Base-by-base conservation (phyloP, 2,329 filamentous ascomycete genomes). In the Fusarium marasasianum region DNA sequence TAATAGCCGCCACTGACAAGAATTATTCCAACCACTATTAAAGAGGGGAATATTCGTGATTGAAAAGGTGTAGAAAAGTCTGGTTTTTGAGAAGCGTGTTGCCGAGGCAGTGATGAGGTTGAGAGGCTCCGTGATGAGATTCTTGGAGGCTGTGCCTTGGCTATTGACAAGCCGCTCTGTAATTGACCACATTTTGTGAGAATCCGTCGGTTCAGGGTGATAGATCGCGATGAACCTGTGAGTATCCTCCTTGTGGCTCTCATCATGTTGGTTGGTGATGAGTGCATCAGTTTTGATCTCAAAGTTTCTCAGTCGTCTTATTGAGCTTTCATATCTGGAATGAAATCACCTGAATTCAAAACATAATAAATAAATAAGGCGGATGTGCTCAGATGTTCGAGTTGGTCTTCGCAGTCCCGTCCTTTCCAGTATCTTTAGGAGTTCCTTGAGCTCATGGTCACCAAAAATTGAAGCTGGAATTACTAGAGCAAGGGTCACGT, bases 61-160 rank as follows among this genome's bases (percentile, higher is more conserved):
- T 79, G 59, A 50, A 89, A 66, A 79, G 86, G 20, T 82, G 83
- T 8, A 83, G 86, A 29, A 90, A 92, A 68, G 60, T 56, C 35
- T 65, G 74, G 74, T 18, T 41, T 75, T 47, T 60, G 54, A 56
- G 75, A 59, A 56, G 59, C 31, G 14, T 38, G 45, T 38, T 56
- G 72, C n/a, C 6, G 51, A 45, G 53, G 37, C 38, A 53, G 20
- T 53, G 61, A 45, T 59, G 69, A 43, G 12, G 53, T 66, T 38
- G 45, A 50, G 31, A 56, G 31, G 22, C 45, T 31, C 29, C 26
- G 50, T n/a, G 63, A 55, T 47, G 60, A 17, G 26, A 37, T 35
- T 29, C 43, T 56, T 20, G 58, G 29, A 45, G 41, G 17, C 17
- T 51, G 37, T n/a, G 10, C 5, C 44, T 54, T 48, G 45, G 33